These are phyloP conservation scores for Colletotrichum musae DNA, from an alignment of 2,329 filamentous ascomycete genomes.

Conservation along the genomic window DNA sequence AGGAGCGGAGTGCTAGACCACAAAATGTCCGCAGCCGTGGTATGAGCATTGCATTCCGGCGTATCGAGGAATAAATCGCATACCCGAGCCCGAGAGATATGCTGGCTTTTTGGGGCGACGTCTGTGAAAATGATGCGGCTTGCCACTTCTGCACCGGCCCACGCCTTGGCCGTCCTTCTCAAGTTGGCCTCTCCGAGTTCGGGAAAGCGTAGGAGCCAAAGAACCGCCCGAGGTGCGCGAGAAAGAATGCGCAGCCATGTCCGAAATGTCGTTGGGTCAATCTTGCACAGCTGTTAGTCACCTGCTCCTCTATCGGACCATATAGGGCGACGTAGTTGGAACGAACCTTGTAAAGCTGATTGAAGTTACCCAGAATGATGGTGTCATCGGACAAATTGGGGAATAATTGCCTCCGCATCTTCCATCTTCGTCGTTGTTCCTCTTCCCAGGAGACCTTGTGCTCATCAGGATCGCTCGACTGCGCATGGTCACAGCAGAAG, in stretches of 20 bases:
- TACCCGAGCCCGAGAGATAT: conserved; percentile 91
- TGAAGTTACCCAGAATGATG: conserved; percentile 97
- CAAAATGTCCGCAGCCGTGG: conserved; percentile 94
- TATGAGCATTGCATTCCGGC: conserved; percentile 98
- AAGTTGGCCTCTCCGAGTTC: conserved; percentile 92
- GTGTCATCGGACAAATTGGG: conserved; percentile 84
- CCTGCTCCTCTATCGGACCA: background rate
- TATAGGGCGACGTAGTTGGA: conserved; percentile 39
- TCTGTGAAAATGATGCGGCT: conserved; percentile 94
- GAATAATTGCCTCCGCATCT: conserved; percentile 94
- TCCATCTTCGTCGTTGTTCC: conserved; percentile 87
- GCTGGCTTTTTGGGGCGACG: conserved; percentile 93
- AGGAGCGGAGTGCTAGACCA: conserved; percentile 97
- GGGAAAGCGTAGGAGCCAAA: conserved; percentile 98
- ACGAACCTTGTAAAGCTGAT: conserved; percentile 94
- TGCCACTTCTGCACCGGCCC: conserved; percentile 90
- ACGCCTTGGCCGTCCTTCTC: conserved; percentile 81
- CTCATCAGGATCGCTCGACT: conserved; percentile 84
- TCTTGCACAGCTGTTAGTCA: conserved; percentile 67
- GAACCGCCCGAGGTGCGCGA: conserved; percentile 85
- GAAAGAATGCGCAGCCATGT: conserved; percentile 94
- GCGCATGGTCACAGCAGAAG: conserved; percentile 97
- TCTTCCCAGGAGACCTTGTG: conserved; percentile 82
- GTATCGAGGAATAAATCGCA: conserved; percentile 98
- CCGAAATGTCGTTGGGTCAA: conserved; percentile 96